phyloP scores from a whole-genome alignment of 805 yeast species.

The Metschnikowia arizonensis region DNA sequence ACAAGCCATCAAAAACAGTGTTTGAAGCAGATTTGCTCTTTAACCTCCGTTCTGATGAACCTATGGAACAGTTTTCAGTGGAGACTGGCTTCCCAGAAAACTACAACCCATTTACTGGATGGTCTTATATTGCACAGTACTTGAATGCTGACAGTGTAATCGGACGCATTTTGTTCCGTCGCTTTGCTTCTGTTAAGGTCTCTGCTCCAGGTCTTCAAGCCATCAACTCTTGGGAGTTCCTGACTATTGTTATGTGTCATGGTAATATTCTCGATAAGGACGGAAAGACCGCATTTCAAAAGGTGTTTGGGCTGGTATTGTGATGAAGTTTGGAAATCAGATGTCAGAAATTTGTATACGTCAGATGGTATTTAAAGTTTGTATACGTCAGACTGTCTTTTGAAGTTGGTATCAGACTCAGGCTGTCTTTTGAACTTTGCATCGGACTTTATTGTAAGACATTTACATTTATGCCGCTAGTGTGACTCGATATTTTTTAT shows the following conservation, averaged over 20 bases:
- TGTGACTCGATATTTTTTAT: neutral
- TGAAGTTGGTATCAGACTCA: too few relatives aligned
- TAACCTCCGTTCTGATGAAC: conserved; percentile 44
- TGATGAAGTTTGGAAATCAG: neutral
- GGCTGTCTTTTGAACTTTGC: too few relatives aligned
- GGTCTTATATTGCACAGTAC: conserved; percentile 36
- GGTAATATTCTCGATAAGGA: conserved; percentile 17
- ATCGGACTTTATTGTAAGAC: too few relatives aligned
- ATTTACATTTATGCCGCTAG: too few relatives aligned
- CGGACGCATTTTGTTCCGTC: conserved; percentile 29
- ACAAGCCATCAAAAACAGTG: conserved; percentile 44
- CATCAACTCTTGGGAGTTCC: conserved; percentile 25
- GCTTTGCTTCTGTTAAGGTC: conserved; percentile 16
- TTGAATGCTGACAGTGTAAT: conserved; percentile 39
- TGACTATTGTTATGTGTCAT: conserved; percentile 25
- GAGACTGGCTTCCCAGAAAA: conserved; percentile 43
- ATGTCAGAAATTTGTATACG: too few relatives aligned
- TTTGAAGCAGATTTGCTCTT: conserved; percentile 60
- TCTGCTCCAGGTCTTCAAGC: conserved; percentile 18
- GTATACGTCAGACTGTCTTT: too few relatives aligned
- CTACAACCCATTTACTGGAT: conserved; percentile 43
- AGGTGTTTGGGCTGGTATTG: conserved; percentile 14
- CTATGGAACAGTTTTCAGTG: conserved; percentile 41
- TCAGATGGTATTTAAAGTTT: too few relatives aligned
- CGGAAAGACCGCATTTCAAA: conserved; percentile 16